Conservation (phyloP, 2,329 filamentous ascomycete species). For the Emmonsiellopsis sp. region DNA sequence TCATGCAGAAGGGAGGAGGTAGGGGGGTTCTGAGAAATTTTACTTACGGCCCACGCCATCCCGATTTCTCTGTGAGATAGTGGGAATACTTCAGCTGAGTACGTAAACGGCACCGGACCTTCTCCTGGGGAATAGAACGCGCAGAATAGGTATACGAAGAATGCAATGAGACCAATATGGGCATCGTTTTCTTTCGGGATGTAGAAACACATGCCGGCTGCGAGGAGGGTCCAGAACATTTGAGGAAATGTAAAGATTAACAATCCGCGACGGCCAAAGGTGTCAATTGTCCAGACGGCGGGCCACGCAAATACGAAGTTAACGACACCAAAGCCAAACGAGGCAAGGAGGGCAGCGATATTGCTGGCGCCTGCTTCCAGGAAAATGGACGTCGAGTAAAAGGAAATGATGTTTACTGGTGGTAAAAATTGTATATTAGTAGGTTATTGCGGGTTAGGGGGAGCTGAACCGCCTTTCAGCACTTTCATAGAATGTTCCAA, state of each 20-base stretch:
- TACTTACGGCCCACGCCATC: constrained; percentile 31
- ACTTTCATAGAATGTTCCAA: not conserved
- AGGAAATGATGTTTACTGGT: constrained; percentile 58
- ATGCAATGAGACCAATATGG: constrained; percentile 45
- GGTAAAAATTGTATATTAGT: not conserved
- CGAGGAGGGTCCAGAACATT: constrained; percentile 58
- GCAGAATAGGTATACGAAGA: constrained; percentile 57
- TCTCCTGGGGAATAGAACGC: constrained; percentile 58
- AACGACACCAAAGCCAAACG: constrained; percentile 52
- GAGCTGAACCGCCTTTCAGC: too few species aligned
- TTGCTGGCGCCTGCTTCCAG: constrained; percentile 35
- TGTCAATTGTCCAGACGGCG: constrained; percentile 58
- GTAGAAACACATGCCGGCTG: constrained; percentile 51
- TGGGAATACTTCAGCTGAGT: constrained; percentile 47
- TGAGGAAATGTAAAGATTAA: constrained; percentile 58
- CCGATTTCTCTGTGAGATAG: constrained; percentile 46
- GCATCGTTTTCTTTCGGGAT: constrained; percentile 33
- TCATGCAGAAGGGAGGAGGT: too few species aligned
- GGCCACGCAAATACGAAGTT: constrained; percentile 58
- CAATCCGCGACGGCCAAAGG: constrained; percentile 52
- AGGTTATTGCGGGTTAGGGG: not conserved
- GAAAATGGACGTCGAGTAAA: constrained; percentile 50
- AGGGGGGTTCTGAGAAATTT: too few species aligned
- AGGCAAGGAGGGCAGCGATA: constrained; percentile 47
- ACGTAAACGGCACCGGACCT: constrained; percentile 44